Evolutionary conservation across 495 filamentous ascomycete genomes (phyloP), one percentile per base, ranked within the genome.

Genomic region (Aspergillus panamensis): DNA sequence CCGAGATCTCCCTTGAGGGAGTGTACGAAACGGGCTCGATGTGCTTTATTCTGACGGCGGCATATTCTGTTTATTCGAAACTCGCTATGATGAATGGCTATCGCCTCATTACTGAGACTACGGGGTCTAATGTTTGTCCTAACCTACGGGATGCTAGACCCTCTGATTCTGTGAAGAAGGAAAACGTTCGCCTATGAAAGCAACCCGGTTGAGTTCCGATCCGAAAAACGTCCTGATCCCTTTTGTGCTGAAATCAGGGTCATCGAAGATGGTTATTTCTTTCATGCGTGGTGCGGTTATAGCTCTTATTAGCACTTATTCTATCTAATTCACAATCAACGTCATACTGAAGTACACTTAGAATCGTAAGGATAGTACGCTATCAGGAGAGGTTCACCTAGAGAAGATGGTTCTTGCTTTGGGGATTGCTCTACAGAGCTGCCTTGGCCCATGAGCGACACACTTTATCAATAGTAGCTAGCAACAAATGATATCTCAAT

Each of bases 1-100:
- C 39, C 47, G 25, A 48, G 12, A 59, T 63, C 3, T 35, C 32
- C 7, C 48, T 63, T n/a, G 61, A 60, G 31, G 53, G 40, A 19
- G 29, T 51, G 14, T 60, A 60, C 33, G 6, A 37, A 8, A 49
- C 56, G 20, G 45, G 19, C 8, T 57, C 61, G 14, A 58, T 44
- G 25, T 55, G 58, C 37, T 48, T 59, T 5, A 51, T 63, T 31
- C 43, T 63, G 31, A 54, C 58, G 29, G 53, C 47, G 40, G 47
- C 61, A 20, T 60, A 55, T 37, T 32, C 53, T 17, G 25, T 55
- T 32, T 55, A 13, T 21, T 47, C 40, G 3, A 55, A 55, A 20
- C 42, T 55, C n/a, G 25, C 39, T 1, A 29, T 21, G 42, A 55
- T 55, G 40, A 32, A 33, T 0, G 53, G 40, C 17, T 55, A 48